These are phyloP conservation scores for Crithidia expoeki DNA, from an alignment of 208 protist species.

Conservation along the genomic window DNA sequence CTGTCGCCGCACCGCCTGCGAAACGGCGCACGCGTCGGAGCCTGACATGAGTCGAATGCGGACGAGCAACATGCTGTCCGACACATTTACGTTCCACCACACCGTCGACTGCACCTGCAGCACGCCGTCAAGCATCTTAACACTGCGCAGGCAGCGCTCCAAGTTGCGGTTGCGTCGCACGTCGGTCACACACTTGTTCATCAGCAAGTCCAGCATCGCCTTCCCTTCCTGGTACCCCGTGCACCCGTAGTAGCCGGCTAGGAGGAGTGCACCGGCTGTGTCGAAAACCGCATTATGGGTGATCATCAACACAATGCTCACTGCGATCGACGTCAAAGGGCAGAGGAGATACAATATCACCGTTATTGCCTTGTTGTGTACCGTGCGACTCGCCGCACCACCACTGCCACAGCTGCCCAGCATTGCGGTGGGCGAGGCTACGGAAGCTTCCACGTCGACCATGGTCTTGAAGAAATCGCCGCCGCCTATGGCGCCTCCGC, in stretches of 20 bases:
- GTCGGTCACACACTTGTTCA: conserved; percentile 66
- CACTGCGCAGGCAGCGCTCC: conserved; percentile 47
- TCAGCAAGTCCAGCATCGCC: conserved; percentile 54
- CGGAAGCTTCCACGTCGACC: not conserved
- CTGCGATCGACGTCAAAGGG: conserved; percentile 13
- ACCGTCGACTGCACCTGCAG: conserved; percentile 54
- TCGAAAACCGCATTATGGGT: conserved; percentile 18
- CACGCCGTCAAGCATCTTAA: conserved; percentile 58
- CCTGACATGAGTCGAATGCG: conserved; percentile 48
- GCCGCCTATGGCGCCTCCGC: conserved; percentile 2
- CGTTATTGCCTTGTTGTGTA: conserved; percentile 5
- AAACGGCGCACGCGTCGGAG: conserved; percentile 45
- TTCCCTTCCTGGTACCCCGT: conserved; percentile 27
- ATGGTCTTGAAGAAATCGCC: conserved; percentile 15
- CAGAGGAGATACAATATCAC: conserved; percentile 19
- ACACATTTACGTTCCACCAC: conserved; percentile 52
- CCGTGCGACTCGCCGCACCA: not conserved
- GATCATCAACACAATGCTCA: conserved; percentile 19
- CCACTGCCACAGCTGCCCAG: not conserved
- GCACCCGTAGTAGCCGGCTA: conserved; percentile 39
- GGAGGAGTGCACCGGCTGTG: conserved; percentile 25
- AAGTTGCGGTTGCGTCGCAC: conserved; percentile 21
- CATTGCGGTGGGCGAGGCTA: not conserved
- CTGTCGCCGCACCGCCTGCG: conserved; percentile 32
- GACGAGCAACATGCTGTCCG: conserved; percentile 60